Evolutionary conservation across 2,329 filamentous ascomycete genomes (phyloP).

Genomic region (Plectosphaerella cucumerina): DNA sequence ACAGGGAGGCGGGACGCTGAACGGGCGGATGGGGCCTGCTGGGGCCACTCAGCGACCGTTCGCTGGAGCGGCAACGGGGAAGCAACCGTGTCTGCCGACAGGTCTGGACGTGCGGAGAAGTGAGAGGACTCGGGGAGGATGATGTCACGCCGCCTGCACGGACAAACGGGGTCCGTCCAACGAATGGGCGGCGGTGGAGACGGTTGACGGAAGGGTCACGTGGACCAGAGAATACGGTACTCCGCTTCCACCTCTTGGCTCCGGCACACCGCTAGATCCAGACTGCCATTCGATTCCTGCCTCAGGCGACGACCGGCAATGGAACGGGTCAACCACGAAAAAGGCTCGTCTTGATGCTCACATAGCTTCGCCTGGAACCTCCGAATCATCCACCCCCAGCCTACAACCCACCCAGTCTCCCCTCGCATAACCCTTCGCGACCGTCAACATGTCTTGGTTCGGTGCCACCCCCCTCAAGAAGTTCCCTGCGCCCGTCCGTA

Average conservation of each 20-base stretch:
- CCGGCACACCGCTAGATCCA: no score
- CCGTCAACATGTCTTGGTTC: constrained; percentile 69
- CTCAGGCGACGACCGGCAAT: constrained; percentile 20
- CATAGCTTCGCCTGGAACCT: constrained; percentile 24
- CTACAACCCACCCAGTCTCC: constrained; percentile 28
- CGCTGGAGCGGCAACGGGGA: no score
- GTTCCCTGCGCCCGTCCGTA: constrained; percentile 75
- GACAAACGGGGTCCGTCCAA: no score
- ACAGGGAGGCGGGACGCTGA: no score
- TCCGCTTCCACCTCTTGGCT: background rate
- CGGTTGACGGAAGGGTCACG: no score
- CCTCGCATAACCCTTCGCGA: constrained; percentile 29
- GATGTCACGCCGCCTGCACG: no score
- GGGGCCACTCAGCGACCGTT: no score
- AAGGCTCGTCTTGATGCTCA: constrained; percentile 31
- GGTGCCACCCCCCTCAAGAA: constrained; percentile 66
- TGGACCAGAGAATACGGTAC: background rate
- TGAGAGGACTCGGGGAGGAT: no score
- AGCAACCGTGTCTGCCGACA: no score
- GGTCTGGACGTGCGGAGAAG: no score
- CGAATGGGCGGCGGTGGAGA: background rate
- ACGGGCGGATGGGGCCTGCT: no score
- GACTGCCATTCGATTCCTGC: no score
- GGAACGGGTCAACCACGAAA: constrained; percentile 19
- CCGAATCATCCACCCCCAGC: constrained; percentile 21